Base-by-base conservation (phyloP, 495 filamentous ascomycete genomes). In the Aspergillus affinis region DNA sequence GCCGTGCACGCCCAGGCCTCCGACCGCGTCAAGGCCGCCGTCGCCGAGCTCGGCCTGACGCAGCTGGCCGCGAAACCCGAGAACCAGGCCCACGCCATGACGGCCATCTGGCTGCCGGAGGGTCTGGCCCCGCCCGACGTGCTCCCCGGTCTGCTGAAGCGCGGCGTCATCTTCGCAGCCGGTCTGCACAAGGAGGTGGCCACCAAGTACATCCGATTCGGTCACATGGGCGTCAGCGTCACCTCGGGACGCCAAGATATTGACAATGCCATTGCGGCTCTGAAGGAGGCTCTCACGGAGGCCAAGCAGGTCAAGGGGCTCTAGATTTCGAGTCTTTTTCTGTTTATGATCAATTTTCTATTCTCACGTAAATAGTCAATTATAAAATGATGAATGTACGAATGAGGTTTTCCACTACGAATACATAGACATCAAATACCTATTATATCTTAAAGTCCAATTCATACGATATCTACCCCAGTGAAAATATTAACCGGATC, bases 181-280 rank as follows among this genome's bases (percentile, higher is more conserved):
- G 94, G 94, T 59, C 82, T 98, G 71, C 94, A 98, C 78, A 97
- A 93, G 81, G 83, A 88, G 69, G 87, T 87, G 68, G 86, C 86
- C 23, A 75, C 85, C 32, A 86, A 82, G 71, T 91, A 91, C 69
- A 84, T 91, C 51, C 77, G 88, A 26, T 88, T 91, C 68, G 93
- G 93, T 32, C 94, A 98, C 77, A 98, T 98, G 94, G 94, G 94
- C 62, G 91, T 97, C 51, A 93, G 88, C 75, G 89, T 96, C 53
- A 82, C 72, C 57, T 81, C 70, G 27, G 74, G 72, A 61, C 73
- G 79, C 36, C 75, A 76, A 26, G 91, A 98, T 71, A 85, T 98
- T 68, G 88, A 94, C 46, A 87, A 87, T 60, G 94, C 93, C 21
- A 77, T 97, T 61, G 78, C 82, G 63, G 89, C 89, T 29, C 74